phyloP scores from a whole-genome alignment of 1,284 basidiomycete genomes.

The Rhodotorula sp. region DNA sequence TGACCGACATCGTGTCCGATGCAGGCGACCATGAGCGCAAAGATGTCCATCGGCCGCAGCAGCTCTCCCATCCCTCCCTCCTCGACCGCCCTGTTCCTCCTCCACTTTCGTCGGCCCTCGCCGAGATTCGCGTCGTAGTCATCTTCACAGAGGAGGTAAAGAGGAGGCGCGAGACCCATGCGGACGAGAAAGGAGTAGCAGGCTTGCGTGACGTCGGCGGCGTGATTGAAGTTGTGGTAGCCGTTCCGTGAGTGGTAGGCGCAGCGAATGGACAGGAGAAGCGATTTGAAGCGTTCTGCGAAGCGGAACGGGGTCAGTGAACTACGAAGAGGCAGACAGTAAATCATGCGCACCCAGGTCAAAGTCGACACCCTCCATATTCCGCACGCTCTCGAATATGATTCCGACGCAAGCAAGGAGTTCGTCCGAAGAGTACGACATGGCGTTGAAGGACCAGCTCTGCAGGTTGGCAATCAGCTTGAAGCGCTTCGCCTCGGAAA shows the following conservation, averaged over 20 bases:
- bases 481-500: conserved; percentile 32
- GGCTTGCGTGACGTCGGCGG: conserved; percentile 89
- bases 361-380: conserved; percentile 67
- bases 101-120: conserved; percentile 36
- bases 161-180: conserved; percentile 74
- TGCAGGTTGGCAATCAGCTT: conserved; percentile 63
- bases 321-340: conserved; percentile 62
- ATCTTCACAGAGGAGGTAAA: conserved; percentile 55
- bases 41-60: conserved; percentile 67
- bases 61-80: conserved; percentile 55
- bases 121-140: conserved; percentile 32
- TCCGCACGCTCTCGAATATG: conserved; percentile 59
- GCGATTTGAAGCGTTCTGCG: conserved; percentile 63
- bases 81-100: conserved; percentile 54
- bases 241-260: conserved; percentile 85
- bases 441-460: conserved; percentile 83
- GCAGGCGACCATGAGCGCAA: conserved; percentile 79
- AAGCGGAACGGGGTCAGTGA: not conserved
- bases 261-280: conserved; percentile 75
- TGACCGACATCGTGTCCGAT: conserved; percentile 95
- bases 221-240: conserved; percentile 94
- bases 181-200: conserved; percentile 76
- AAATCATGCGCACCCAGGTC: conserved; percentile 67
- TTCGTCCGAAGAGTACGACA: conserved; percentile 72
- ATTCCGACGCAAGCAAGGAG: conserved; percentile 74